A percentile compares a stretch with the other conserved stretches of the same genome.
These are phyloP conservation scores for Limonium bicolor DNA, from an alignment of 148 eudicot species.

Conservation along the genomic window DNA sequence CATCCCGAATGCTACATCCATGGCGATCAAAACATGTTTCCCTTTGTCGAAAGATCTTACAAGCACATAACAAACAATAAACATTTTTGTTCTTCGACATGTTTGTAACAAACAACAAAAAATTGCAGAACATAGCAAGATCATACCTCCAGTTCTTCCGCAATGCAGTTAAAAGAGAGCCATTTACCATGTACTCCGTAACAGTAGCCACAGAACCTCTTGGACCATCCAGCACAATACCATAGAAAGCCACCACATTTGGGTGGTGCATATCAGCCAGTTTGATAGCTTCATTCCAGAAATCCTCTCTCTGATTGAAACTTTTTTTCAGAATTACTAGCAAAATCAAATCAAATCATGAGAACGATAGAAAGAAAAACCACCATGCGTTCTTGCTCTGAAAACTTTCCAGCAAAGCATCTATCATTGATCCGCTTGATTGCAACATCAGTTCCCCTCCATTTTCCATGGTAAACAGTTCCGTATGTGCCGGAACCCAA, in stretches of 20 bases:
- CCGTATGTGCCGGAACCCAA: slow-evolving; percentile 96
- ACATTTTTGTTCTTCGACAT: no score
- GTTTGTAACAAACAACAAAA: no score
- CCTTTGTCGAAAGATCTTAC: slow-evolving; percentile 76
- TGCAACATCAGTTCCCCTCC: slow-evolving; percentile 98
- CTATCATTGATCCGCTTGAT: slow-evolving; percentile 87
- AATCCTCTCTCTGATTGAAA: slow-evolving; percentile 54
- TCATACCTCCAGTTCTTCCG: slow-evolving; percentile 82
- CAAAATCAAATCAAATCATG: slow-evolving; percentile 1
- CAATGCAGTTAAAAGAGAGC: slow-evolving; percentile 81
- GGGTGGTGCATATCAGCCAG: slow-evolving; percentile 97
- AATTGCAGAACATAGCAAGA: no score
- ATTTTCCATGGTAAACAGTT: slow-evolving; percentile 93
- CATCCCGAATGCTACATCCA: slow-evolving; percentile 99
- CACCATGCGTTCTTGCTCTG: slow-evolving; percentile 88
- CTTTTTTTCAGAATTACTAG: neutral
- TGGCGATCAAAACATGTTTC: slow-evolving; percentile 76
- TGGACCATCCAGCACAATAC: slow-evolving; percentile 95
- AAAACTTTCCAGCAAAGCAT: slow-evolving; percentile 76
- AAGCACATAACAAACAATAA: neutral
- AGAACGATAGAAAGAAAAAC: slow-evolving; percentile 3
- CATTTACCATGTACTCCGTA: slow-evolving; percentile 95
- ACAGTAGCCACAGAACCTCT: slow-evolving; percentile 94
- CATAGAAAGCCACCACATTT: slow-evolving; percentile 92
- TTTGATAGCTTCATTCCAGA: slow-evolving; percentile 96